Conservation (phyloP, 345 rosid species). For the Diplotaxis tenuifolia region DNA sequence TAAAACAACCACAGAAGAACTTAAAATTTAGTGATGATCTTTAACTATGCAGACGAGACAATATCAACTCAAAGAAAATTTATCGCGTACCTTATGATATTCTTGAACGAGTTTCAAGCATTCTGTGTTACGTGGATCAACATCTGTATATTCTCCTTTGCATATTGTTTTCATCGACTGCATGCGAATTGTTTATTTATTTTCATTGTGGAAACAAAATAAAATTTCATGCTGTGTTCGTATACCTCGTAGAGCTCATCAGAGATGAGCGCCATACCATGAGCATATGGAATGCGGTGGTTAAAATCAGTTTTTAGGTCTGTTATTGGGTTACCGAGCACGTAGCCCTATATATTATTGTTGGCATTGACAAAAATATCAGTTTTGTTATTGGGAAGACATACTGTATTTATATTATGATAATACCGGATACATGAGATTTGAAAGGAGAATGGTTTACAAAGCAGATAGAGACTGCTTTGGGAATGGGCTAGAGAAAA, state of each 20-base stretch:
- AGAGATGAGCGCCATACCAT: conserved; percentile 50
- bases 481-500: too few species aligned
- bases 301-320: conserved; percentile 28
- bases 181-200: neutral
- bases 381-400: neutral
- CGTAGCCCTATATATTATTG: conserved; percentile 47
- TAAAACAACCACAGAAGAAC: neutral
- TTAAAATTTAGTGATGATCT: neutral
- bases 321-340: conserved; percentile 62
- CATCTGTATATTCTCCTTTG: conserved; percentile 21
- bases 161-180: conserved; percentile 32
- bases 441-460: too few species aligned
- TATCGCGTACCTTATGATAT: neutral
- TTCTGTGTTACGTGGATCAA: conserved; percentile 39
- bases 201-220: neutral
- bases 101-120: conserved; percentile 39
- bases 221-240: neutral
- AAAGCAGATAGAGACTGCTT: too few species aligned
- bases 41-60: neutral
- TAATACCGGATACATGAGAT: too few species aligned
- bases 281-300: conserved; percentile 35
- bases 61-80: neutral
- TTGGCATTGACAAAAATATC: neutral
- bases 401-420: too few species aligned
- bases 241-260: conserved; percentile 66